Percentiles rank a stretch among this genome's conserved stretches.
Evolutionary conservation across 495 filamentous ascomycete species (phyloP).

Genomic region (Amphirosellinia nigrospora): DNA sequence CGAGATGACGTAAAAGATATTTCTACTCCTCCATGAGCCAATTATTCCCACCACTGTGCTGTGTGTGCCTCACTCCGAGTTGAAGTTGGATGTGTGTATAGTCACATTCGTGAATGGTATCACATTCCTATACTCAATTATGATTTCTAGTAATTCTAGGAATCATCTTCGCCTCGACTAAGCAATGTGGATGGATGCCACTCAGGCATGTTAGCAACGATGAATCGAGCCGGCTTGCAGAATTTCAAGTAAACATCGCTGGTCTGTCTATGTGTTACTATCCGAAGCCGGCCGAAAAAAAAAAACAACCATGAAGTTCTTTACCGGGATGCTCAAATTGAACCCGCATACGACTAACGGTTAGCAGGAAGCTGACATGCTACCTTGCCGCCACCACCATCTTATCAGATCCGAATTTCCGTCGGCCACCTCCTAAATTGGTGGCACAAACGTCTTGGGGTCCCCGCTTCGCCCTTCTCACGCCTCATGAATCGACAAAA

Average conservation of each 20-base stretch:
- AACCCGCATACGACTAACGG: background rate
- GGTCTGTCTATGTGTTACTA: background rate
- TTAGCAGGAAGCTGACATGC: background rate
- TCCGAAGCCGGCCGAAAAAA: constrained; percentile 16
- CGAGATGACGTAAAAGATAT: constrained; percentile 7
- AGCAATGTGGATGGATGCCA: too few relatives aligned
- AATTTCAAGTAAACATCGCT: background rate
- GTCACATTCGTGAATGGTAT: background rate
- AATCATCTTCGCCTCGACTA: background rate
- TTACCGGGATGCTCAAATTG: background rate
- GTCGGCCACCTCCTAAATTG: background rate
- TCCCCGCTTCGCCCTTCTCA: constrained; percentile 1
- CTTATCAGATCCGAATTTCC: constrained; percentile 23
- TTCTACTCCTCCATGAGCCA: background rate
- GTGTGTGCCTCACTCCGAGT: too few relatives aligned
- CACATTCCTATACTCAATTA: background rate
- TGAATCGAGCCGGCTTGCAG: background rate
- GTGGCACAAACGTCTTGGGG: background rate
- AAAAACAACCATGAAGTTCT: background rate
- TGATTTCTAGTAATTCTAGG: too few relatives aligned
- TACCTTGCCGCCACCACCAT: background rate
- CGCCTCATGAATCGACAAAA: constrained; percentile 2
- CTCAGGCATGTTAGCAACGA: too few relatives aligned
- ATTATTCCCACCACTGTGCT: constrained; percentile 4
- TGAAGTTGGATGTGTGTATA: too few relatives aligned